Conservation (phyloP, 139 green algal genomes). For the Gonium pectorale region DNA sequence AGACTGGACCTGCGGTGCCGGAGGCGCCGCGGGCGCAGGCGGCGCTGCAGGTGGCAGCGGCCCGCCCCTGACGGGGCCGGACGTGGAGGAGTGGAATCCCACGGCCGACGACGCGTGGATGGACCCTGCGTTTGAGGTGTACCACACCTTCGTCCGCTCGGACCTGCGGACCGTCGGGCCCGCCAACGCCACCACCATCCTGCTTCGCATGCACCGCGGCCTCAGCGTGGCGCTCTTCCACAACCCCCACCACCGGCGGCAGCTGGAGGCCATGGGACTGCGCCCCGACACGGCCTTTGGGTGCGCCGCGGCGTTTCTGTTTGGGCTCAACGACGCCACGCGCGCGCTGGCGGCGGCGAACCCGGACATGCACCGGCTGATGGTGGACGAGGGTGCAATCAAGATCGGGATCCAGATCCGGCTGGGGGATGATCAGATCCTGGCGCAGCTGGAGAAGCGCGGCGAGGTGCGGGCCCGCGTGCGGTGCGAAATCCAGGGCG, state of each 20-base stretch:
- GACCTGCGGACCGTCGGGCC: background rate
- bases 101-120: conserved; percentile 25
- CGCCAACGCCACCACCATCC: background rate
- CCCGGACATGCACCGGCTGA: background rate
- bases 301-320: conserved; percentile 6
- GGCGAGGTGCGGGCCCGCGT: background rate
- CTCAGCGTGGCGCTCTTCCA: conserved; percentile 20
- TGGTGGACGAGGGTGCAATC: conserved; percentile 8
- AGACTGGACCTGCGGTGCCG: conserved; percentile 9
- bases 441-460: background rate
- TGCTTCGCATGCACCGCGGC: conserved; percentile 11
- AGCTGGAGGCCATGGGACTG: background rate
- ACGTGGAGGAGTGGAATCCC: background rate
- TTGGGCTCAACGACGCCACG: background rate
- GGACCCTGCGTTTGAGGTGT: background rate
- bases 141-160: background rate
- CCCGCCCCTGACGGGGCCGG: background rate
- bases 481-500: too few species aligned
- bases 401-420: conserved; percentile 38
- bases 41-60: background rate
- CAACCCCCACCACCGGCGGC: conserved; percentile 20
- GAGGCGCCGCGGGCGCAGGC: background rate
- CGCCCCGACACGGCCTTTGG: conserved; percentile 26
- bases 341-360: background rate
- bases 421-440: conserved; percentile 3